Evolutionary conservation across 2,329 filamentous ascomycete genomes (phyloP), one percentile per base, ranked within the genome.

Genomic region (Hortaea werneckii): DNA sequence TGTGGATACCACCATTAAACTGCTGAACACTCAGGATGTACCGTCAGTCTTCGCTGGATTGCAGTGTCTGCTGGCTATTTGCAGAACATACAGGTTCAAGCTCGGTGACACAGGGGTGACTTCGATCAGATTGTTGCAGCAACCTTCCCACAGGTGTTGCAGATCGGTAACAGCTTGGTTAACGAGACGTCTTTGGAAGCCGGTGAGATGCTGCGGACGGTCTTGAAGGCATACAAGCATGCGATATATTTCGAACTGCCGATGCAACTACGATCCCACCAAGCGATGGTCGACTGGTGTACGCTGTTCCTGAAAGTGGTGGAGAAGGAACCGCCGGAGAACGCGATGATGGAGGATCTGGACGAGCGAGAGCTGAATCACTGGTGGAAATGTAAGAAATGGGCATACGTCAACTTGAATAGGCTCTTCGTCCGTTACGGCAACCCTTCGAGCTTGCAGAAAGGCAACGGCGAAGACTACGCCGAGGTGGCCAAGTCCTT

Each of bases 351-450:
- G 47, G 87, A 94, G 49, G 86, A 86, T 50, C 70, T 83, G 43
- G 81, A 87, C 48, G 90, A 96, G 62, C 80, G 92, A 47, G 92
- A 96, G 67, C 79, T 83, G 59, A 89, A 95, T 64, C 88, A 95
- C 66, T 98, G 92, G 90, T 98, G 90, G 90, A 98, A 96, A 74
- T 86, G 89, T 53, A 96, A 96, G 81, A 98, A 98, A 69, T 96
- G 92, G 92, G 85, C 90, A 10, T 98, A 95, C 67, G 94, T 92
- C 61, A 96, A 96, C 67, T 70, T 98, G 57, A 98, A 98, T 71
- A 80, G 92, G 51, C 78, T 98, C 12, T 98, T 92, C 62, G 89
- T 96, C 59, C 55, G 89, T 67, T 95, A 98, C 61, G 92, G 92
- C 49, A 96, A 94, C 70, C 85, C 86, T 8, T 74, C 80, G 41